Base-by-base conservation (phyloP, 176 grass and related monocot genomes). In the Musa beccarii region DNA sequence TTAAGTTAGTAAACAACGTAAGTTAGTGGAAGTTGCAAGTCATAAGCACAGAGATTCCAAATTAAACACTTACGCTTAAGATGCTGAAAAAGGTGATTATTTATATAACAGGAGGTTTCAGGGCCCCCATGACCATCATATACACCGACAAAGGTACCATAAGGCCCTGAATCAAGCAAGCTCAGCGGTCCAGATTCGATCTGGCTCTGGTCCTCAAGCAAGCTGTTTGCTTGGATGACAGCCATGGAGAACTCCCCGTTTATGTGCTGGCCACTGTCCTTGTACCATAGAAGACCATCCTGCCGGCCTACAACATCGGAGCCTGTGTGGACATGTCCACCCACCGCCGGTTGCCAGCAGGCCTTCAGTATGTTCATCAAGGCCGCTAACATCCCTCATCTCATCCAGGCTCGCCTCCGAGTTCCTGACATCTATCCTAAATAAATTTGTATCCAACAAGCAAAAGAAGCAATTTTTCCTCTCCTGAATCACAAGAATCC, bases 221-320 rank as follows among this genome's bases (percentile, higher is more conserved):
- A 78, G 51, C 63, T 78, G 63, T 78, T 78, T 22, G 76, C 76
- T 68, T 78, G 76, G 63, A 78, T 51, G 51, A 78, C 76, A 8
- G 76, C 49, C 76, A 78, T 78, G 8, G 76, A 78, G 63, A 78
- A 78, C 51, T 78, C 76, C 13, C 76, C 76, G 19, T 68, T 78
- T 51, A 68, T 68, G 50, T 78, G 76, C n/a, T 68, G 51, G 26
- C 76, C 76, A 29, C 13, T 67, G 63, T 78, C 76, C 63, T 78
- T 78, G 52, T 78, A 78, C 76, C 76, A 78, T 7, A 78, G 76
- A 16, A 78, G 76, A 8, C 76, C 76, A 67, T 78, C 76, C 76
- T 68, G 63, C 62, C 63, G 63, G 11, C 76, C 76, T 28, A 68
- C 76, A 15, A 15, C 50, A 24, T 78, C 76, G 4, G 49, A 19